Conservation (phyloP, 257 asterid species). For the Leonotis leonurus region DNA sequence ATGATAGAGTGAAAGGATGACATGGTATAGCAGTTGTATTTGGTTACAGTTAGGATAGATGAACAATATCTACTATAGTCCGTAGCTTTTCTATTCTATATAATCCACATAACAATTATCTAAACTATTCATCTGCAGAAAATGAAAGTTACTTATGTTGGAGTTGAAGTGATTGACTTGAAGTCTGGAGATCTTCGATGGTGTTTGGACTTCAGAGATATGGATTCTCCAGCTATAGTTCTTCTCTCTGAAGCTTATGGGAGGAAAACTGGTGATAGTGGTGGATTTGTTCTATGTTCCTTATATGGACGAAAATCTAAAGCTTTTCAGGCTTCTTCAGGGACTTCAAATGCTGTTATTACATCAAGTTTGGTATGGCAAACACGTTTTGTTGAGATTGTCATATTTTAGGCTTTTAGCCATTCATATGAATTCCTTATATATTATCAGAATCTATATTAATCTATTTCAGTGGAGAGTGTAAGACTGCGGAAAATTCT, state of each 20-base stretch:
- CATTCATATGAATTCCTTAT: constrained; percentile 2
- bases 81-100: not conserved
- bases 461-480: not conserved
- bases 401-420: constrained; percentile 6
- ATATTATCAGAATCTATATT: not conserved
- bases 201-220: constrained; percentile 99
- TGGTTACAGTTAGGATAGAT: constrained; percentile 3
- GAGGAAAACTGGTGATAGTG: constrained; percentile 62
- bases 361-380: constrained; percentile 58
- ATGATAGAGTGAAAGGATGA: not conserved
- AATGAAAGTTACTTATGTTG: constrained; percentile 80
- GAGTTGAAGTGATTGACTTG: constrained; percentile 77
- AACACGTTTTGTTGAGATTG: constrained; percentile 1
- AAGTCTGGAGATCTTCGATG: constrained; percentile 91
- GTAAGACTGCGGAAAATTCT: constrained; percentile 5
- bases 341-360: constrained; percentile 65
- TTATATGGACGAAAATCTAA: constrained; percentile 94
- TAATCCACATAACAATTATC: not conserved
- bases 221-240: constrained; percentile 84
- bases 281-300: constrained; percentile 87
- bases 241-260: constrained; percentile 78
- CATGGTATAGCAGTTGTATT: not conserved
- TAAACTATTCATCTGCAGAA: constrained; percentile 49
- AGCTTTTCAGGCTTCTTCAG: constrained; percentile 98
- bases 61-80: not conserved